Base-by-base conservation (phyloP, 1,284 basidiomycete genomes). In the Papiliotrema laurentii region DNA sequence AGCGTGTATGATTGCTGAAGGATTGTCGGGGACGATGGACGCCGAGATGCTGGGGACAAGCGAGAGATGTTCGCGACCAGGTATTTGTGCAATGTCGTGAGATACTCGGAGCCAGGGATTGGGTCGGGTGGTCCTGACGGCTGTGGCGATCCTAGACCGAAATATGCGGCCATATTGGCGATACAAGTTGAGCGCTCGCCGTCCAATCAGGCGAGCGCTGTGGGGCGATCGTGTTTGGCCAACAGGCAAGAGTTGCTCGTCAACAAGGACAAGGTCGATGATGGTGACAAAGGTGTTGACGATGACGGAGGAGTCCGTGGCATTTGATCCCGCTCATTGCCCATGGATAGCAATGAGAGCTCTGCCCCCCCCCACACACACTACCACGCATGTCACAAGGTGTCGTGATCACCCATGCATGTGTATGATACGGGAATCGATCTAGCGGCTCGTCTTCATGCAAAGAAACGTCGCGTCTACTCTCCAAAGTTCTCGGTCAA, bases 1-100 rank as follows among this genome's bases (percentile, higher is more conserved):
- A 74, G 53, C 0, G 72, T 74, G 42, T 72, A 74, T 1, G 60
- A 58, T 51, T 74, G 72, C 42, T 64, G 60, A 3, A 71, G 41
- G 42, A 64, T 43, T 2, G 61, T 48, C n/a, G 60, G 55, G 21
- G 43, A 48, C 25, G 56, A 36, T 18, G 51, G 43, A 2, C 41
- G 25, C 21, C 39, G 36, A 1, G 53, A 45, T 0, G 61, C 47
- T 2, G 66, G 66, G 0, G 72, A 61, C 18, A 74, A 60, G 2
- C 70, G 65, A 11, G 61, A 16, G 7, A 66, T 55, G 55, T 74
- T 71, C 38, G 59, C 47, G 10, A 56, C 51, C 25, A 74, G 61
- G 54, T 71, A 74, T 51, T 66, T 67, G 53, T 69, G 66, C 16
- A 74, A 63, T 31, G 65, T 72, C 36, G 44, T 26, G 38, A 74